phyloP scores from a whole-genome alignment of 2,329 filamentous ascomycete genomes.

The Aspergillus hortae region DNA sequence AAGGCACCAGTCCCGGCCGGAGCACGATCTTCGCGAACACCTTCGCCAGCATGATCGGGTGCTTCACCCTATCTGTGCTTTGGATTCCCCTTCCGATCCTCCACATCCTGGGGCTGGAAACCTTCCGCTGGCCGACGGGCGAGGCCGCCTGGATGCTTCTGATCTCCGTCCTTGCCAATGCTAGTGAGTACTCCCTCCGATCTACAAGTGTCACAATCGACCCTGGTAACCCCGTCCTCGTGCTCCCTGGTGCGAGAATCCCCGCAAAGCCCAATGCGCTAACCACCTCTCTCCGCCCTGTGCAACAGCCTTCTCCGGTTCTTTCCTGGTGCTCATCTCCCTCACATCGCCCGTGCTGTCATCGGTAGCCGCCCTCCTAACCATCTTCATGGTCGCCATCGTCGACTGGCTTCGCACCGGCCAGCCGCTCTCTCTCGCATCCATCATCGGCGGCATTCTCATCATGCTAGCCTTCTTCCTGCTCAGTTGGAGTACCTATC shows the following conservation, averaged over 20 bases:
- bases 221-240: background rate
- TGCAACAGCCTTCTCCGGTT: conserved; percentile 70
- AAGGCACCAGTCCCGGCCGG: conserved; percentile 77
- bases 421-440: conserved; percentile 67
- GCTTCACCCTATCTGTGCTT: conserved; percentile 79
- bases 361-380: conserved; percentile 87
- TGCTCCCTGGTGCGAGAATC: background rate
- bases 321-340: conserved; percentile 87
- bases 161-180: conserved; percentile 80
- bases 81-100: conserved; percentile 90
- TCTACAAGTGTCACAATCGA: background rate
- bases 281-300: background rate
- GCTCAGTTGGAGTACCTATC: conserved; percentile 85
- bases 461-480: conserved; percentile 88
- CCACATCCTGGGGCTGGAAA: conserved; percentile 73
- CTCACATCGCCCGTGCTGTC: conserved; percentile 89
- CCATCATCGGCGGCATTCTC: conserved; percentile 75
- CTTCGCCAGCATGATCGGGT: conserved; percentile 81
- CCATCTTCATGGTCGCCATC: conserved; percentile 93
- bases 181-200: conserved; percentile 50
- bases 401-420: conserved; percentile 86
- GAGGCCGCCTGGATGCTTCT: conserved; percentile 75
- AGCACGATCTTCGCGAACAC: conserved; percentile 95
- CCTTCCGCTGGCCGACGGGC: conserved; percentile 75
- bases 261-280: background rate